phyloP scores from a whole-genome alignment of 352 stramenopile genomes.

The Pythium utonaiense region DNA sequence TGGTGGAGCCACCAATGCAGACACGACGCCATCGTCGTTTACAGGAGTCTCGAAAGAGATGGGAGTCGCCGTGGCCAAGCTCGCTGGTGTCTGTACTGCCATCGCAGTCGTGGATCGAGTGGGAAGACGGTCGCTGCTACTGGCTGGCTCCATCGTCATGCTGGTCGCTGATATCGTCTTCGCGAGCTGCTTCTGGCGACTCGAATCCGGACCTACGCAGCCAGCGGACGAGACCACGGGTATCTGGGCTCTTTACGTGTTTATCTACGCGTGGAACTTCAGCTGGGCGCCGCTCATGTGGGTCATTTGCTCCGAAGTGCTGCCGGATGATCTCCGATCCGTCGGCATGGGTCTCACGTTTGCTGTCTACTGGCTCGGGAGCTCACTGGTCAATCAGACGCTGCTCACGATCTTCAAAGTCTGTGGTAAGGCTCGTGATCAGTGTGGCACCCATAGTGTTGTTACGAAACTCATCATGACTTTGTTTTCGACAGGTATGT shows the following conservation, averaged over 20 bases:
- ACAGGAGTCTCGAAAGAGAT: slow-evolving; percentile 48
- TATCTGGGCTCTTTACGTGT: slow-evolving; percentile 61
- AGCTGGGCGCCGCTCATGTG: slow-evolving; percentile 77
- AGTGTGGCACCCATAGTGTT: too few species aligned
- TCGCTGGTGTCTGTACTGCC: slow-evolving; percentile 53
- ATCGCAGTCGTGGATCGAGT: slow-evolving; percentile 51
- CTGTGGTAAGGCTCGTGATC: slow-evolving; percentile 27
- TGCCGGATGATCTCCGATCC: slow-evolving; percentile 67
- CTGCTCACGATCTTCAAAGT: slow-evolving; percentile 52
- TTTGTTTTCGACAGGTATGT: slow-evolving; percentile 23
- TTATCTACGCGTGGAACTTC: slow-evolving; percentile 75
- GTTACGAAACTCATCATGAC: background rate
- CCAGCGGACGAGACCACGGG: slow-evolving; percentile 32
- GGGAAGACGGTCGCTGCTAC: slow-evolving; percentile 53
- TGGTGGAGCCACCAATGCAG: background rate
- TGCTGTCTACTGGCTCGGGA: slow-evolving; percentile 67
- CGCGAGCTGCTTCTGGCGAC: slow-evolving; percentile 44
- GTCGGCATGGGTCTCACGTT: slow-evolving; percentile 72
- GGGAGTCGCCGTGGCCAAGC: slow-evolving; percentile 59
- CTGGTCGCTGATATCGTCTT: slow-evolving; percentile 47
- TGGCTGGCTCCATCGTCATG: slow-evolving; percentile 58
- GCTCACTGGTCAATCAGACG: slow-evolving; percentile 65
- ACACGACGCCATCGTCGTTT: background rate
- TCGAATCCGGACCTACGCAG: slow-evolving; percentile 14
- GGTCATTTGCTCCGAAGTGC: slow-evolving; percentile 64